Evolutionary conservation across 1,139 yeast species (phyloP), one percentile per base, ranked within the genome.

Genomic region (Yamadazyma dendronema): DNA sequence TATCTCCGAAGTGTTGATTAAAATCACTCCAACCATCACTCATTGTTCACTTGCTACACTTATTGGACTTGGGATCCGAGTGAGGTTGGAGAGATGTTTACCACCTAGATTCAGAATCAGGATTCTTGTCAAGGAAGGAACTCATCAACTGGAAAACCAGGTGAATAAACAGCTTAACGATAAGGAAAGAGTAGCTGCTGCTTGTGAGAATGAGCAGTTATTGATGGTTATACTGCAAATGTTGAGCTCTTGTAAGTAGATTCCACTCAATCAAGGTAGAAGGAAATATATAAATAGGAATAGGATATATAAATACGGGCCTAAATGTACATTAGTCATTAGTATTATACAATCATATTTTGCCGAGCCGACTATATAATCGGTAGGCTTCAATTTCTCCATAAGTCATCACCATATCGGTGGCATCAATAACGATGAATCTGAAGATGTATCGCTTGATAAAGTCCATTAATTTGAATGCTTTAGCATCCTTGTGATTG

Each of bases 101-200:
- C 96, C 97, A 2, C 80, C 90, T 5, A 69, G 96, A 37, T 92
- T 78, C 65, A 71, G 98, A 47, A 80, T 89, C 40, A 76, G 80
- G 13, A 85, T 94, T 29, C 67, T 85, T 36, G 78, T 94, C 35
- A 87, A 90, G 52, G 87, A 87, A 50, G 97, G 97, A 1, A 79
- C 96, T 1, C 99, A 94, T 58, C 97, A 92, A 59, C 86, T 95
- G 52, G 98, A 94, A 56, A 79, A 77, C 47, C 98, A 92, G 54
- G 98, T 94, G 22, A 94, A 94, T 61, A 90, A 92, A 56, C 99
- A 94, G 62, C 74, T 94, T 45, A 92, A 92, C 56, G 99, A 94
- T 57, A 94, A 94, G 63, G 99, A 94, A 60, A 72, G 99, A 46
- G 97, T 92, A 0, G 96, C 97, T 19, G 98, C 98, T 13, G 99